Percentiles rank a stretch among this genome's conserved stretches.
These are phyloP conservation scores for Cercospora beticola DNA, from an alignment of 2,329 filamentous ascomycete species.

Conservation along the genomic window DNA sequence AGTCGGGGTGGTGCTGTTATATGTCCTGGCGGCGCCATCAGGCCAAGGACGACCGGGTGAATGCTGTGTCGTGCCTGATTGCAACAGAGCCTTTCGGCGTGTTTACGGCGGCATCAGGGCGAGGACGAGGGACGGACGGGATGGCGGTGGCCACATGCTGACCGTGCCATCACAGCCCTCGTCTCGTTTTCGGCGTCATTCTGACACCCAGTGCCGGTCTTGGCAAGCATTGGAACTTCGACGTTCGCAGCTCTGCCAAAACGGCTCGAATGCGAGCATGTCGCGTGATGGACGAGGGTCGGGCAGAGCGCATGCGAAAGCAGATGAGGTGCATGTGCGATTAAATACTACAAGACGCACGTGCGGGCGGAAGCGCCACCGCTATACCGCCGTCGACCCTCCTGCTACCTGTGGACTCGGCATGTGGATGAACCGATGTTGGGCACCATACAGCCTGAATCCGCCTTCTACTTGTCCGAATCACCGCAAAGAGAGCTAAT, in stretches of 20 bases:
- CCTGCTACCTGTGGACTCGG: not conserved
- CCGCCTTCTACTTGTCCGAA: not conserved
- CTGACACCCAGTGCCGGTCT: not conserved
- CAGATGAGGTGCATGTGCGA: not conserved
- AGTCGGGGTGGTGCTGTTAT: conserved; percentile 1
- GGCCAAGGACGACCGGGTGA: conserved; percentile 7
- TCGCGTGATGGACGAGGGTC: not conserved
- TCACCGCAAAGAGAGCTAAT: not conserved
- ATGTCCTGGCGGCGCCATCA: conserved; percentile 9
- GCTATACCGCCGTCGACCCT: not conserved
- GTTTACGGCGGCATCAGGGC: not conserved
- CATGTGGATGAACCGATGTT: not conserved
- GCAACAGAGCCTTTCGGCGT: conserved; percentile 1
- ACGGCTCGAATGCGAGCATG: not conserved
- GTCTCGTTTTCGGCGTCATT: not conserved
- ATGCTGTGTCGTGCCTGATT: conserved; percentile 5
- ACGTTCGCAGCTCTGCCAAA: not conserved
- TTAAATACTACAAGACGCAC: not conserved
- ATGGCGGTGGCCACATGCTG: not conserved
- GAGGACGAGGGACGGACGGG: not conserved
- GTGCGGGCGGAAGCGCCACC: not conserved
- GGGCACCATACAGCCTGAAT: not conserved
- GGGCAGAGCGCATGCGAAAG: not conserved
- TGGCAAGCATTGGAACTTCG: not conserved
- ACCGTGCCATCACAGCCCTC: not conserved